Percentiles rank a stretch among this genome's conserved stretches.
These are phyloP conservation scores for Phoenix roebelenii DNA, from an alignment of 176 grass and related monocot species.

Conservation along the genomic window DNA sequence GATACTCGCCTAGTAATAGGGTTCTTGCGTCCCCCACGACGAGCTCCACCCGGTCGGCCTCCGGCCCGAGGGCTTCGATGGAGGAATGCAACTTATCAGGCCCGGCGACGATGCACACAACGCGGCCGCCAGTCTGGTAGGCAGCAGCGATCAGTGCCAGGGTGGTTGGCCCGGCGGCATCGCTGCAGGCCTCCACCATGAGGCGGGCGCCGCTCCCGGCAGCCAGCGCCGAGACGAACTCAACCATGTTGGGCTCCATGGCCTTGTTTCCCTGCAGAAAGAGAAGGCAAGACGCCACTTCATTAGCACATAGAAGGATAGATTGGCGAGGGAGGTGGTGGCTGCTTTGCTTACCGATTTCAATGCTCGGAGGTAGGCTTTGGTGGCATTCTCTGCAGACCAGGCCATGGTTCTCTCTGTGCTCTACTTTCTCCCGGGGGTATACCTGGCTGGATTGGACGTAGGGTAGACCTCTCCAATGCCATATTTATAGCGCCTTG, in stretches of 20 bases:
- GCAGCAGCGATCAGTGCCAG: conserved; percentile 12
- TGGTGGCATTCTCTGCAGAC: conserved; percentile 26
- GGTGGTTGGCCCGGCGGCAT: conserved; percentile 8
- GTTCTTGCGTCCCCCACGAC: conserved; percentile 3
- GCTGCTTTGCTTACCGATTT: background rate
- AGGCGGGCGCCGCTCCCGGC: conserved; percentile 18
- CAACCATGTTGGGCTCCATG: conserved; percentile 9
- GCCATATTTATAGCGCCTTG: too few species aligned
- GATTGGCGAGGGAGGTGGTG: background rate
- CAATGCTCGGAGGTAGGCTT: conserved; percentile 17
- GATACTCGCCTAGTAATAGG: background rate
- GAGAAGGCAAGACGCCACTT: background rate
- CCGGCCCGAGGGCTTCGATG: background rate
- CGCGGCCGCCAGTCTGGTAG: conserved; percentile 13
- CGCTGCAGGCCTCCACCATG: conserved; percentile 15
- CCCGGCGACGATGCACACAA: conserved; percentile 5
- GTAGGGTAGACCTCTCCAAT: too few species aligned
- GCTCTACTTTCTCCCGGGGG: too few species aligned
- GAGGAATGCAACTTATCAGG: conserved; percentile 6
- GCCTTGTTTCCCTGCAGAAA: conserved; percentile 12
- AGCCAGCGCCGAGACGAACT: conserved; percentile 20
- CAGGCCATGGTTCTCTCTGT: conserved; percentile 4
- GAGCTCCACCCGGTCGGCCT: background rate
- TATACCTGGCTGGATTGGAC: too few species aligned
- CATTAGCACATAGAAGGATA: background rate